Conservation (phyloP, 177 flowering plant species). For the Vitis hybrid region DNA sequence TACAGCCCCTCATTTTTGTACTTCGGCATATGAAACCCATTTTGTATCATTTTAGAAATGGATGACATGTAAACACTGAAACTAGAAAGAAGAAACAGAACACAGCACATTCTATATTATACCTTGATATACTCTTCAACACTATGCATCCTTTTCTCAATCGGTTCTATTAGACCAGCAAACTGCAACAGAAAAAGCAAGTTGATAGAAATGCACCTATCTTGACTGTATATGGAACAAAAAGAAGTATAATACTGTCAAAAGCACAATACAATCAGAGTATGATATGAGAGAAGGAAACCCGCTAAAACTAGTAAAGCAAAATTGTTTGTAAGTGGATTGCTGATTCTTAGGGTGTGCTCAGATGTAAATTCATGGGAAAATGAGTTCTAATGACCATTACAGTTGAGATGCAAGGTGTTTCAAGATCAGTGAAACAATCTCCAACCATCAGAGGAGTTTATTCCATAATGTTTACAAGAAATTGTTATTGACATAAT, state of each 20-base stretch:
- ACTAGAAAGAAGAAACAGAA: neutral
- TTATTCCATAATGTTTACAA: neutral
- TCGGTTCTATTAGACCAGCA: slow-evolving; percentile 65
- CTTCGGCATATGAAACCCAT: neutral
- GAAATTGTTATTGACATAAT: neutral
- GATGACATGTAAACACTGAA: neutral
- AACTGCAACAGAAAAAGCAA: slow-evolving; percentile 39
- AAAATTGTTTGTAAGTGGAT: neutral
- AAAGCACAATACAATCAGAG: neutral
- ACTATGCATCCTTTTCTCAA: slow-evolving; percentile 64
- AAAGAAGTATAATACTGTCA: neutral
- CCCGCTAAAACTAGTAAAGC: neutral
- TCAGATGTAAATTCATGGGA: neutral
- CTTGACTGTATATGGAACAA: too few relatives aligned
- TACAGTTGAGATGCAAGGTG: neutral
- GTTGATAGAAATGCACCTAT: neutral
- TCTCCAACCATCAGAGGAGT: neutral
- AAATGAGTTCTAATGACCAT: neutral
- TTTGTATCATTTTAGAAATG: too few relatives aligned
- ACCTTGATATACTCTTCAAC: slow-evolving; percentile 80
- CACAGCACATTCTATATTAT: neutral
- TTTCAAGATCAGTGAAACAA: neutral
- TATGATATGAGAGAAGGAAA: neutral
- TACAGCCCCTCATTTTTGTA: neutral
- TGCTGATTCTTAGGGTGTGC: neutral